Evolutionary conservation across 441 rosid species (phyloP).

Genomic region (Erysimum cheiri): DNA sequence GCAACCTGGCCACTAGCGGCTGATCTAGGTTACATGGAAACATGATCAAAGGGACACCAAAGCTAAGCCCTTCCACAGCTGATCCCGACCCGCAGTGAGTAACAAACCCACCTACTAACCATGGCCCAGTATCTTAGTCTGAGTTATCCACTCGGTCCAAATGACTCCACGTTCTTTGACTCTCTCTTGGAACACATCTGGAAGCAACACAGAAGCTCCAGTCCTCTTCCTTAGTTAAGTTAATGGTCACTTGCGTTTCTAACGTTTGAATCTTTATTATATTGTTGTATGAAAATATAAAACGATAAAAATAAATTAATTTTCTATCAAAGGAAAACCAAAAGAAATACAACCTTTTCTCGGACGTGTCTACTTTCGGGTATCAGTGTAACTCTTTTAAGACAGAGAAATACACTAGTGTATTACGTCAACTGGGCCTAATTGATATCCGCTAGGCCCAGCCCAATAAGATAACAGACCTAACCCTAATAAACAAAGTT

Average conservation of each 20-base stretch:
- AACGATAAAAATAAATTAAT: no score
- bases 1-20: conserved; percentile 29
- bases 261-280: no score
- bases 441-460: no score
- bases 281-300: no score
- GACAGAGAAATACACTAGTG: no score
- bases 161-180: conserved; percentile 44
- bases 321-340: no score
- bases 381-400: no score
- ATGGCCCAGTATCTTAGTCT: conserved; percentile 46
- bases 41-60: conserved; percentile 36
- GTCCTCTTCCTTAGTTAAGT: conserved; percentile 25
- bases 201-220: conserved; percentile 28
- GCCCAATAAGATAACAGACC: no score
- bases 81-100: conserved; percentile 56
- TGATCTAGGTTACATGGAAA: conserved; percentile 21
- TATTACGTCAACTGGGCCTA: no score
- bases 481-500: no score
- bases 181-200: conserved; percentile 44
- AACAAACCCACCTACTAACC: conserved; percentile 48
- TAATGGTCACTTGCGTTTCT: conserved; percentile 15
- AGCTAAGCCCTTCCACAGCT: conserved; percentile 39
- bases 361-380: no score
- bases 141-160: conserved; percentile 51
- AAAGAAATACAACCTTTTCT: no score